phyloP scores from a whole-genome alignment of 2,329 filamentous ascomycete genomes.

The Ophiostoma australiae region DNA sequence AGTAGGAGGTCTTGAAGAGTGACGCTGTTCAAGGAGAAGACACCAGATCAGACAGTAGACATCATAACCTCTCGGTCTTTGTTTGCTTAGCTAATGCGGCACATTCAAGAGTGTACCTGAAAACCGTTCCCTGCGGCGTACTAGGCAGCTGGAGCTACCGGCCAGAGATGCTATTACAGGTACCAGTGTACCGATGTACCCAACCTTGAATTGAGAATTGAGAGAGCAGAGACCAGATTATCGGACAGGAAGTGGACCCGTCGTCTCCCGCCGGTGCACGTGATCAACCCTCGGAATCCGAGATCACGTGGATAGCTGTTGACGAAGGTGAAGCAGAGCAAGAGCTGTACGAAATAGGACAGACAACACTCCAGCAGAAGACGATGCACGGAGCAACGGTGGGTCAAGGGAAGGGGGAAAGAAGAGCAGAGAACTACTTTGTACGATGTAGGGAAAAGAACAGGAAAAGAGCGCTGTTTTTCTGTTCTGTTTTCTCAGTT shows the following conservation, averaged over 20 bases:
- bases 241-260: not conserved
- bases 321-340: not conserved
- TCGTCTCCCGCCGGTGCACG: conserved; percentile 9
- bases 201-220: not conserved
- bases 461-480: conserved; percentile 9
- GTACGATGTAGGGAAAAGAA: not conserved
- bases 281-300: conserved; percentile 9
- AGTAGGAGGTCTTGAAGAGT: too few relatives aligned
- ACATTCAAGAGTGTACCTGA: not conserved
- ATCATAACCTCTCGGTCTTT: too few relatives aligned
- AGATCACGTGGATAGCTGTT: conserved; percentile 13
- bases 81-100: not conserved
- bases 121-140: not conserved
- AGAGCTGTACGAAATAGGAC: not conserved
- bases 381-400: not conserved
- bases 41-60: too few relatives aligned
- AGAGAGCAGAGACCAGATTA: not conserved
- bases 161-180: too few relatives aligned
- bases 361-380: not conserved
- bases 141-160: not conserved
- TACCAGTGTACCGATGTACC: not conserved
- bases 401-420: not conserved
- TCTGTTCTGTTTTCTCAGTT: not conserved
- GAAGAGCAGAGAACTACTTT: not conserved
- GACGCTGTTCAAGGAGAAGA: too few relatives aligned